A percentile compares a stretch with the other conserved stretches of the same genome.
Evolutionary conservation across 2,329 filamentous ascomycete species (phyloP).

Genomic region (Cladosporium oxysporum): DNA sequence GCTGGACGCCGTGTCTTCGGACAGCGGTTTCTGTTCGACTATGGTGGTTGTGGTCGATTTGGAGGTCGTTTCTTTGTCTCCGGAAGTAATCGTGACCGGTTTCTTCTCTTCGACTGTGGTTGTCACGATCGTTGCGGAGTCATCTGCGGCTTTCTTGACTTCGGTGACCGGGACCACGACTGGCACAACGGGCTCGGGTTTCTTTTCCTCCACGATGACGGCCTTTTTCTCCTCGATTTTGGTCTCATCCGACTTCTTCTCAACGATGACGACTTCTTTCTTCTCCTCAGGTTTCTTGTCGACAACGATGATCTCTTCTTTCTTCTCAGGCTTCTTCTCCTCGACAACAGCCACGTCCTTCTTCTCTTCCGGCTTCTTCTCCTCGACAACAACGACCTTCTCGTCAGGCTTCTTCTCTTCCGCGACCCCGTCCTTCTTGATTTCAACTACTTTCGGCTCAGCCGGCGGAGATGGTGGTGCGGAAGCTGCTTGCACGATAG

Average conservation of each 20-base stretch:
- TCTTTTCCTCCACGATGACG: not conserved
- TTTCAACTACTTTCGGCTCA: conserved; percentile 3
- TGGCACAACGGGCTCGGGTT: not conserved
- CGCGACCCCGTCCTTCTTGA: not conserved
- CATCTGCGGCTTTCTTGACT: not conserved
- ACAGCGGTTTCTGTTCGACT: not conserved
- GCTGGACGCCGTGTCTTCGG: not conserved
- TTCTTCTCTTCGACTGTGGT: conserved; percentile 14
- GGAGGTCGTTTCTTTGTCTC: not conserved
- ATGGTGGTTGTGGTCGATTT: not conserved
- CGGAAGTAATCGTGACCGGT: not conserved
- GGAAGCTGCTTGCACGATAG: conserved; percentile 10
- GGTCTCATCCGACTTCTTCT: conserved; percentile 12
- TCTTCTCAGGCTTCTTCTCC: conserved; percentile 13
- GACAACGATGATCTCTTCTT: not conserved
- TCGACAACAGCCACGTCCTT: not conserved
- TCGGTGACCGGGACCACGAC: not conserved
- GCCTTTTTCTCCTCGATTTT: not conserved
- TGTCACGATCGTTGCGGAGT: not conserved
- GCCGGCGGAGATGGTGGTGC: not conserved
- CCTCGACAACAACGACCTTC: not conserved
- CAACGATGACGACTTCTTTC: not conserved
- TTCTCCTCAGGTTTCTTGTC: conserved; percentile 10
- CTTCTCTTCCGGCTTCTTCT: conserved; percentile 4
- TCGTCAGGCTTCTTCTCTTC: conserved; percentile 5